Conservation (phyloP, 164 flowering plant species). For the Brasenia schreberi region DNA sequence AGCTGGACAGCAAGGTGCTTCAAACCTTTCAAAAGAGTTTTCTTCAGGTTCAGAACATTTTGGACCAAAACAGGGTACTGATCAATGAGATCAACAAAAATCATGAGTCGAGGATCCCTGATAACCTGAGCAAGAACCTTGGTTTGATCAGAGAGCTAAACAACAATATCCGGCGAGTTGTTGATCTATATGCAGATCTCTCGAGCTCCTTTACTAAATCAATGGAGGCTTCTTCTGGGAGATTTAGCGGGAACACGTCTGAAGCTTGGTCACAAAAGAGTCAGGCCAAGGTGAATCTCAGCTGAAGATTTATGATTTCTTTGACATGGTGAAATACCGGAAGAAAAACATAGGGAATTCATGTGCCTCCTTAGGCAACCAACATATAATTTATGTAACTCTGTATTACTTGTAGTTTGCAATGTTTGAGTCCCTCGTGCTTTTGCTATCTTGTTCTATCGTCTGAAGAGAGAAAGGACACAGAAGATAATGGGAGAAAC, state of each 20-base stretch:
- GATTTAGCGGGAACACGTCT: conserved; percentile 50
- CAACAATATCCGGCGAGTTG: conserved; percentile 75
- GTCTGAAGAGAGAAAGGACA: neutral
- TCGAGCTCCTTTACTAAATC: conserved; percentile 52
- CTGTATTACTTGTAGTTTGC: neutral
- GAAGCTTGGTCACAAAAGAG: conserved; percentile 53
- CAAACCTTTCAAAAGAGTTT: conserved; percentile 61
- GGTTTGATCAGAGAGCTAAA: conserved; percentile 78
- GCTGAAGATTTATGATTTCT: neutral
- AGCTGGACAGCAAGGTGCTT: conserved; percentile 46
- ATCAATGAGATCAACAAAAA: conserved; percentile 83
- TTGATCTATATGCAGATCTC: conserved; percentile 60
- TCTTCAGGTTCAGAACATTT: conserved; percentile 51
- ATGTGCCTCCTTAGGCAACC: neutral
- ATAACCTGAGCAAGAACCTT: conserved; percentile 57
- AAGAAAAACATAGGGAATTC: neutral
- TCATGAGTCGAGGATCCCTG: conserved; percentile 67
- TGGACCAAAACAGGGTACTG: conserved; percentile 65
- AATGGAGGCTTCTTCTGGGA: conserved; percentile 56
- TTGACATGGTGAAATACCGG: neutral
- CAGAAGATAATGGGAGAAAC: neutral
- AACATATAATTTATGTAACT: neutral
- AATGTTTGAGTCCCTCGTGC: neutral
- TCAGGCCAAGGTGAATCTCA: conserved; percentile 26
- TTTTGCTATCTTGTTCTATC: neutral